Evolutionary conservation across 257 asterid species (phyloP), one percentile per base, ranked within the genome.

Genomic region (Solanum paucissectum): DNA sequence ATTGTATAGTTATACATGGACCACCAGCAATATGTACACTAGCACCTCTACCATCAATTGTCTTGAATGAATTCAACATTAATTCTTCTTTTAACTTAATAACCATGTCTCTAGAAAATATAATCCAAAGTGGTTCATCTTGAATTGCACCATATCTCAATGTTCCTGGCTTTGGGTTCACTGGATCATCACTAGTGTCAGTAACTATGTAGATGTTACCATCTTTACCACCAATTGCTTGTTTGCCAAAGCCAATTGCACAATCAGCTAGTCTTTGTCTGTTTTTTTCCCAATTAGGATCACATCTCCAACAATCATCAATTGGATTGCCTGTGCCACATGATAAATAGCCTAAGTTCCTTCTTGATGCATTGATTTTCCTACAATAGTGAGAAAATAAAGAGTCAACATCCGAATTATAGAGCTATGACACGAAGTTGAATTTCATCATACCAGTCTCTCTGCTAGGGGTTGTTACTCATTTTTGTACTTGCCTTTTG

Each of bases 261-360:
- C 99, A 96, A 86, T 96, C 98, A 1, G 99, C 99, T 14, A 96
- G 60, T 0, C 92, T 87, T 74, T 94, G 90, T 5, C 99, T 93
- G 90, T 94, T 94, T 25, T 90, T 90, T 27, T 92, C 97, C 99
- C 99, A 96, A 20, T 92, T 87, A 10, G 93, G 91, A 87, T 96
- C 99, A 83, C 99, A 96, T n/a, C 99, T 91, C 99, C 99, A 95
- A 92, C 99, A 95, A 89, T 96, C 97, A 90, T 96, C 99, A 8
- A 96, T 95, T 1, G 99, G 99, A 88, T 96, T 96, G 21, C 98
- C 99, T 0, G 95, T 94, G 6, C 94, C 93, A 86, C 98, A 96
- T 12, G 99, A 95, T 14, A 96, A 92, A 37, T 90, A 96, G 11
- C 91, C 96, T 83, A 96, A 25, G 34, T 89, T 92, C 91, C 99